phyloP scores from a whole-genome alignment of 208 protist genomes.

The Phytomonas sp. region DNA sequence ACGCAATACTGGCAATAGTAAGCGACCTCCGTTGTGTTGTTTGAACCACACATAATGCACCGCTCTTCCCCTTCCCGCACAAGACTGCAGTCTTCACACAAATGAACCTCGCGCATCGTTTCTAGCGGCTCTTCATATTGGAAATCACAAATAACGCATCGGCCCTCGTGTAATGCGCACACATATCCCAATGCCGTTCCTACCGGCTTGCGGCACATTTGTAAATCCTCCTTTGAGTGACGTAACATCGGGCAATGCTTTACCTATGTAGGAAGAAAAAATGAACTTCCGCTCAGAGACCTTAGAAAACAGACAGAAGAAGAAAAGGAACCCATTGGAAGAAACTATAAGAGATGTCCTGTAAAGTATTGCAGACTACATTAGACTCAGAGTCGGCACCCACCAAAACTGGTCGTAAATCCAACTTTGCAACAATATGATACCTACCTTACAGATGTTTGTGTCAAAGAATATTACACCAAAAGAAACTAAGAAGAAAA shows the following conservation, averaged over 20 bases:
- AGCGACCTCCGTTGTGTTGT: constrained; percentile 51
- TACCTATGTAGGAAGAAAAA: background rate
- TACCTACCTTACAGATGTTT: background rate
- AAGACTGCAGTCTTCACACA: constrained; percentile 86
- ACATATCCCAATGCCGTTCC: constrained; percentile 67
- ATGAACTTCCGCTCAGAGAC: background rate
- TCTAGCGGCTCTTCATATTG: constrained; percentile 64
- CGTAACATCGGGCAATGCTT: constrained; percentile 38
- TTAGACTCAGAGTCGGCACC: background rate
- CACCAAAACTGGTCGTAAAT: background rate
- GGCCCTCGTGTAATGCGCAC: constrained; percentile 81
- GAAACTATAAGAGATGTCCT: background rate
- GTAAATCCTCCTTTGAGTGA: constrained; percentile 73
- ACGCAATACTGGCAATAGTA: constrained; percentile 88
- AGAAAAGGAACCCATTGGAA: background rate
- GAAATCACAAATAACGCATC: constrained; percentile 84
- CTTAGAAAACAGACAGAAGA: background rate
- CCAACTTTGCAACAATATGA: background rate
- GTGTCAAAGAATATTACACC: background rate
- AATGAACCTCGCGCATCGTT: constrained; percentile 69
- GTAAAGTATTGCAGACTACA: background rate
- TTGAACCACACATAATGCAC: constrained; percentile 80
- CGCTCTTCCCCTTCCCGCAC: constrained; percentile 60
- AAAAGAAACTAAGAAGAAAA: background rate
- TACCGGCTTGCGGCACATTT: constrained; percentile 84